Evolutionary conservation across 2,329 filamentous ascomycete genomes (phyloP).

Genomic region (Phyllosticta paracitricarpa): DNA sequence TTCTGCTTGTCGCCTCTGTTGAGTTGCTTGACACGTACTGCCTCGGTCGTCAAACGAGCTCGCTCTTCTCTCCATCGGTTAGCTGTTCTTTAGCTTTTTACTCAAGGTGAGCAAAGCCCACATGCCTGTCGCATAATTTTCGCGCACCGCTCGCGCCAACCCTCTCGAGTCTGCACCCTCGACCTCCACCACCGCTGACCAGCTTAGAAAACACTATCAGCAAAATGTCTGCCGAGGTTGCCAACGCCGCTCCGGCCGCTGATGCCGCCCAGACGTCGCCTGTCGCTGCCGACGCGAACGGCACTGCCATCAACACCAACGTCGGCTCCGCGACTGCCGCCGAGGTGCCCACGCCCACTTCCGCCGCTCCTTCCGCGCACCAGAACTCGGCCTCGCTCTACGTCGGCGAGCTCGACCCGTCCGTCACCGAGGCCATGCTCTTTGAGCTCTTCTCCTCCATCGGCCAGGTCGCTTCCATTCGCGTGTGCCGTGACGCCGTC

Average conservation of each 20-base stretch:
- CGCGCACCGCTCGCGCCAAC: not conserved
- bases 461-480: slow-evolving; percentile 95
- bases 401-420: slow-evolving; percentile 94
- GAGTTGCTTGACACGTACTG: not conserved
- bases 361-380: slow-evolving; percentile 62
- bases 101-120: not conserved
- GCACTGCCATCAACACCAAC: slow-evolving; percentile 61
- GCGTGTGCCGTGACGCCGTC: slow-evolving; percentile 98
- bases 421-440: slow-evolving; percentile 98
- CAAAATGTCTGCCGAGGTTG: slow-evolving; percentile 33
- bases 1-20: not conserved
- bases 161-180: not conserved
- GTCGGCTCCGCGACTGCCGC: slow-evolving; percentile 55
- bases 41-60: not conserved
- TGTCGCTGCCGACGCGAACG: slow-evolving; percentile 52
- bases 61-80: not conserved
- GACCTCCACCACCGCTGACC: slow-evolving; percentile 16
- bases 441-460: slow-evolving; percentile 99
- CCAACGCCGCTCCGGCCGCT: slow-evolving; percentile 44
- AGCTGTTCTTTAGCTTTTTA: not conserved
- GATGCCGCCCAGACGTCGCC: slow-evolving; percentile 66
- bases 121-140: not conserved
- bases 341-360: slow-evolving; percentile 60
- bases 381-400: slow-evolving; percentile 97
- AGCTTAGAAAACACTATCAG: slow-evolving; percentile 12